Evolutionary conservation across 2,329 filamentous ascomycete genomes (phyloP).

Genomic region (Trichophyton schoenleinii): DNA sequence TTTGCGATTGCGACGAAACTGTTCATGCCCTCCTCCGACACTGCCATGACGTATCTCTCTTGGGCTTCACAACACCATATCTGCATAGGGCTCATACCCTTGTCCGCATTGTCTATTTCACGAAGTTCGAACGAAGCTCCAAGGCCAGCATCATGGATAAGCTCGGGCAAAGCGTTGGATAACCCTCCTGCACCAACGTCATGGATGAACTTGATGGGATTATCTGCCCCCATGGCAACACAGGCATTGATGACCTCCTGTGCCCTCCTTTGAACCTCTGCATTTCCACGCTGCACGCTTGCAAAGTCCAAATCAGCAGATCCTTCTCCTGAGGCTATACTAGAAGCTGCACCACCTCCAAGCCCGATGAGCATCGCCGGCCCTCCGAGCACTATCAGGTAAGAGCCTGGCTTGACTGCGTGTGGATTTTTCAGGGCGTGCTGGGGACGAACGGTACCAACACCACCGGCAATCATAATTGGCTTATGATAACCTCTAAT

Average conservation of each 20-base stretch:
- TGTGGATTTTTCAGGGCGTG: constrained; percentile 75
- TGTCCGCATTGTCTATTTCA: constrained; percentile 81
- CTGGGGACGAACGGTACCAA: constrained; percentile 81
- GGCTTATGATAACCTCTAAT: constrained; percentile 93
- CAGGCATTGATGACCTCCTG: constrained; percentile 98
- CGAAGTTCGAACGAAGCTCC: constrained; percentile 91
- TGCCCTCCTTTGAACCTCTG: constrained; percentile 86
- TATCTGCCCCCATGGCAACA: constrained; percentile 66
- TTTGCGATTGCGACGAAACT: constrained; percentile 55
- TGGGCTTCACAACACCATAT: constrained; percentile 98
- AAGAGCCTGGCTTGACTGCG: constrained; percentile 73
- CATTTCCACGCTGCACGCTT: constrained; percentile 92
- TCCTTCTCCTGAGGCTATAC: constrained; percentile 73
- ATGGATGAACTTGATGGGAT: constrained; percentile 92
- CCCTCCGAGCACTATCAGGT: constrained; percentile 83
- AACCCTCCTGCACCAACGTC: constrained; percentile 91
- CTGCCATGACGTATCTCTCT: constrained; percentile 84
- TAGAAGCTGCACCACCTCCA: constrained; percentile 88
- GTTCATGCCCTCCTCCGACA: constrained; percentile 69
- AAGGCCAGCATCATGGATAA: constrained; percentile 82
- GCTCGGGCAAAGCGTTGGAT: constrained; percentile 71
- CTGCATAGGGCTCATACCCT: constrained; percentile 84
- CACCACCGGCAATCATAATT: constrained; percentile 93
- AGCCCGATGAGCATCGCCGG: constrained; percentile 97
- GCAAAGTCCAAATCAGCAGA: constrained; percentile 92